Evolutionary conservation across 1,284 basidiomycete genomes (phyloP).

Genomic region (Cutaneotrichosporon cavernicola): DNA sequence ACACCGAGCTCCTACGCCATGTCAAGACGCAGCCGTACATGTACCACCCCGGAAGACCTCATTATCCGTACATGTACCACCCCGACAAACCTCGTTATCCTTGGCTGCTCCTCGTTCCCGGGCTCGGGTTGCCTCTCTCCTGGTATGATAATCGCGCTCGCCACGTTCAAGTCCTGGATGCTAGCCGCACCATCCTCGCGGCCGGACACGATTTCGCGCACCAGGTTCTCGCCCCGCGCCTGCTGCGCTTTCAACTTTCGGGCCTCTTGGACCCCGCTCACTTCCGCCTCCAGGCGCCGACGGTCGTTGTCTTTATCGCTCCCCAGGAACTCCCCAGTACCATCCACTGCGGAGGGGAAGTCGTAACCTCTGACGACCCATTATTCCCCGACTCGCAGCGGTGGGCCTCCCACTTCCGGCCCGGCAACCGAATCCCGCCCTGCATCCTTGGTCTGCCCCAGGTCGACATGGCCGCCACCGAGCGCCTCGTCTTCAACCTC

Average conservation of each 20-base stretch:
- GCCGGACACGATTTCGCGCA: not conserved
- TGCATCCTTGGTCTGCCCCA: not conserved
- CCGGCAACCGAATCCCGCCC: not conserved
- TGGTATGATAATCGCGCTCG: not conserved
- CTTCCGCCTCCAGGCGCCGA: not conserved
- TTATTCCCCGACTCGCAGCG: not conserved
- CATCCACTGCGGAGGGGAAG: not conserved
- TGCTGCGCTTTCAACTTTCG: not conserved
- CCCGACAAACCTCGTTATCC: not conserved
- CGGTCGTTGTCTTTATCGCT: not conserved
- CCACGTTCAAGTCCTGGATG: not conserved
- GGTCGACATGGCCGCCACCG: not conserved
- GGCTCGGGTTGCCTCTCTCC: not conserved
- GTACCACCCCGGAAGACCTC: not conserved
- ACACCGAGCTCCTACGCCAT: slow-evolving; percentile 7
- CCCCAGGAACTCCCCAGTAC: not conserved
- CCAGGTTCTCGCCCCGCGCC: too few relatives aligned
- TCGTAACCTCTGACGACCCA: not conserved
- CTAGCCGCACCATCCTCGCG: not conserved
- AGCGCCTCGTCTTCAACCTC: not conserved
- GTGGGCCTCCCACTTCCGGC: not conserved
- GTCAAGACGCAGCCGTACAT: too few relatives aligned
- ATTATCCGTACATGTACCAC: not conserved
- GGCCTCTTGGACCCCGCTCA: not conserved
- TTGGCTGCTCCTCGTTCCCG: not conserved